Base-by-base conservation (phyloP, 1,139 yeast genomes). In the Yamadazyma aaseri region DNA sequence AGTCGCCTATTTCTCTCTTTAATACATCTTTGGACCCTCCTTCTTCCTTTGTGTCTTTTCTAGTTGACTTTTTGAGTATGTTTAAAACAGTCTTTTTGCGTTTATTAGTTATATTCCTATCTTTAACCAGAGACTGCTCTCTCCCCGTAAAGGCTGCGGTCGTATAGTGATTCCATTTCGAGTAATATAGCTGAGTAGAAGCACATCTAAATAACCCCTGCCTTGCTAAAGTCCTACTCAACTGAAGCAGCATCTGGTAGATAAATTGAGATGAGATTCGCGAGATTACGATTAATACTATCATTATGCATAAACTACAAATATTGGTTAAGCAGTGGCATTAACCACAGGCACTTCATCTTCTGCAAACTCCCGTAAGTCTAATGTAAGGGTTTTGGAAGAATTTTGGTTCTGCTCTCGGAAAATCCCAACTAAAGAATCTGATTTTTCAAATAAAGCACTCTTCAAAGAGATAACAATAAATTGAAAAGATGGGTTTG, bases 381-480 rank as follows among this genome's bases (percentile, higher is more conserved):
- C 92, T 38, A 86, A 58, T 0, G 94, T 84, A 23, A 92, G 70
- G 1, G 94, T 82, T 46, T 73, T 76, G 2, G 96, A 86, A 34
- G 87, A 73, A 50, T 86, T 86, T 40, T 77, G 78, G 12, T 68
- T 67, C 51, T 86, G 96, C 47, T 89, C 95, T 42, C 96, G 71
- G 62, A 86, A 92, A 31, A 92, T 90, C 17, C 98, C 99, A 5
- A 94, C 96, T 41, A 92, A 67, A 0, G 96, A 82, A 53, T 89
- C 96, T 5, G 96, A 86, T 50, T 80, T 81, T 53, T 89, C 95
- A 57, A 86, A 92, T 50, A 94, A 68, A 1, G 89, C 79, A 52
- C 83, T 87, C 61, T 92, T 92, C 58, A 92, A 74, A 31, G 96
- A 86, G 42, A 94, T 94, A 28, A 94, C 97, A 56, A 94, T 89